A percentile compares a stretch with the other conserved stretches of the same genome.
phyloP scores from a whole-genome alignment of 345 rosid species.

The Lenwebbia sp. region DNA sequence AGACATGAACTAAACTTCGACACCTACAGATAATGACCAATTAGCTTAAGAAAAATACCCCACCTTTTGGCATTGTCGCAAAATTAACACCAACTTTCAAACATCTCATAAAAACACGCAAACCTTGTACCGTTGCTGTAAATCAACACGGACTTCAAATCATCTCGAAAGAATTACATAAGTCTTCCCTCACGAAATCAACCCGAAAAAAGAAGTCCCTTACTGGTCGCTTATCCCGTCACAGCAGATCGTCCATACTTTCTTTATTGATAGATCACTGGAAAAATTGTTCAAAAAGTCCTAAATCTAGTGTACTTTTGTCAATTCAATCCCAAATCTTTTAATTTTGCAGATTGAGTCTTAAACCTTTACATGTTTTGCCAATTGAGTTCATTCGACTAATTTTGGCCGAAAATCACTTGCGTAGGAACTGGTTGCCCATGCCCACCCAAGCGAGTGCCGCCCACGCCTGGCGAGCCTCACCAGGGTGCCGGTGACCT shows the following conservation, averaged over 20 bases:
- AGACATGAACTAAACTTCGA: neutral
- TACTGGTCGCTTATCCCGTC: neutral
- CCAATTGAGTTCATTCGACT: no score
- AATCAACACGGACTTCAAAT: neutral
- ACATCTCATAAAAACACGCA: neutral
- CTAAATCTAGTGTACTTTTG: no score
- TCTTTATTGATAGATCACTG: neutral
- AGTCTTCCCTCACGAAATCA: neutral
- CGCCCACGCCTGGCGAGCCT: no score
- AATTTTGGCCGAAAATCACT: no score
- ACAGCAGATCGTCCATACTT: neutral
- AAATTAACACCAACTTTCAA: neutral
- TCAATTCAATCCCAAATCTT: no score
- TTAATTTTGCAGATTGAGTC: no score
- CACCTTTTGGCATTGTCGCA: neutral
- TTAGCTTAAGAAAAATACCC: neutral
- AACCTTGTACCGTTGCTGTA: neutral
- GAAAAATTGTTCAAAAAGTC: no score
- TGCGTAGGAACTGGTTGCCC: no score
- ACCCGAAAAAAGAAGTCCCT: neutral
- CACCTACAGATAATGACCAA: neutral
- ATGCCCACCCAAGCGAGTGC: no score
- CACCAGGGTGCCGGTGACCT: no score
- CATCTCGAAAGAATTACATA: neutral
- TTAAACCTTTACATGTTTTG: no score